Evolutionary conservation across 2,329 filamentous ascomycete genomes (phyloP).

Genomic region (Penicillium italicum): DNA sequence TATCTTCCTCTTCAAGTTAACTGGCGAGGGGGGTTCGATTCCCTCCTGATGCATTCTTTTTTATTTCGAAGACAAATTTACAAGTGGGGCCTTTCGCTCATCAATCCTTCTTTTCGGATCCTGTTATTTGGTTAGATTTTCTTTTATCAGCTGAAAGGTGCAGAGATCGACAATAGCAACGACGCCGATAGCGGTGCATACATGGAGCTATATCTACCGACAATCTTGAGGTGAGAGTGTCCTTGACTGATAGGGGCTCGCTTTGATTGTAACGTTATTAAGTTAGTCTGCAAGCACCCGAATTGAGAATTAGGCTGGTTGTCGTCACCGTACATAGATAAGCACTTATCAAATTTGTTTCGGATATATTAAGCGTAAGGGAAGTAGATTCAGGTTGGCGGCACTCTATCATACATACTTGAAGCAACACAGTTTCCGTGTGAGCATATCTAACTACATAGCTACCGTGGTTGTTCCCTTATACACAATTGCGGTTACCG

Average conservation of each 20-base stretch:
- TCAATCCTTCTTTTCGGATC: background rate
- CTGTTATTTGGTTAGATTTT: rapidly evolving
- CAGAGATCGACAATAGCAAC: background rate
- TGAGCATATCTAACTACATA: background rate
- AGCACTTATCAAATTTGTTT: background rate
- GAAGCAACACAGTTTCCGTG: too few species aligned
- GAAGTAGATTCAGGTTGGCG: background rate
- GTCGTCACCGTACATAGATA: background rate
- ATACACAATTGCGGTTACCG: background rate
- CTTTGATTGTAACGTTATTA: background rate
- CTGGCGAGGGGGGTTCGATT: slow-evolving; percentile 1
- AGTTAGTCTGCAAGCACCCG: background rate
- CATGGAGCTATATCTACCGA: background rate
- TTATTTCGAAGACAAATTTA: background rate
- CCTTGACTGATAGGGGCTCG: background rate
- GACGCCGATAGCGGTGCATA: too few species aligned
- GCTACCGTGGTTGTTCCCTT: background rate
- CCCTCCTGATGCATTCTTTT: slow-evolving; percentile 1
- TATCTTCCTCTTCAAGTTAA: background rate
- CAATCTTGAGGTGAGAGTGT: background rate
- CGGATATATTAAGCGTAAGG: background rate
- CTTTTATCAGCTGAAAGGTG: background rate
- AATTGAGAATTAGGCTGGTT: background rate
- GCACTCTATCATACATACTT: background rate
- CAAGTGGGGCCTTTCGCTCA: too few species aligned